Base-by-base conservation (phyloP, 2,329 filamentous ascomycete genomes). In the Fusarium lyarnte region DNA sequence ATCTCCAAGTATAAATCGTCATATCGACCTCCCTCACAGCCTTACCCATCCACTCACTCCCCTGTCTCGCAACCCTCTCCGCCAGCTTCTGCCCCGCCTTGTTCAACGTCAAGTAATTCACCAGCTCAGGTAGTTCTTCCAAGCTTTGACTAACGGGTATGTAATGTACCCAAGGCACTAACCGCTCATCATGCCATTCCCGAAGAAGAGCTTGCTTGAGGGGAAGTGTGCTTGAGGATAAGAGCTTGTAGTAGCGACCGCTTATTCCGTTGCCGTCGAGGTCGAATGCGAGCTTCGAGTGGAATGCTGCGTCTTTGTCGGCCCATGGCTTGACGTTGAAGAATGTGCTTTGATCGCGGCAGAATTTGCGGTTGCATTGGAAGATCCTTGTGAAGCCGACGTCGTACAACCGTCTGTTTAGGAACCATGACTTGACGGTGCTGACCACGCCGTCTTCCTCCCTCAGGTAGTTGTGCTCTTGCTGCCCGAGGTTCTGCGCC, bases 21-120 rank as follows among this genome's bases (percentile, higher is more conserved):
- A 90, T 85, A 76, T 93, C 90, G 41, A 87, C 85, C 47, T 88
- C 87, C 45, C 90, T 78, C 38, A 92, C 74, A 16, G 86, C 86
- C 72, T 82, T 85, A 0, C 73, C 76, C 51, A 85, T 86, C 90
- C 90, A 92, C 13, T 84, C 82, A 13, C 83, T 81, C 1, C 90
- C 89, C 12, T 80, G 77, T 53, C 86, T 82, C 2, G 89, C 90
- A 66, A 92, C 86, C 33, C 82, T 78, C 33, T 80, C 78, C 0
- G 87, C 89, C 63, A 83, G 81, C 27, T 66, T 66, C 70, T 85
- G 84, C 0, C 90, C 91, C 8, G 81, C 76, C 7, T 80, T 78
- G 0, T 83, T 84, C 1, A 81, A 79, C 3, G 83, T 82, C 9
- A 90, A 78, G 64, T 83, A 88, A 0, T 74, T 71, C 2, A 89